Evolutionary conservation across 2,329 filamentous ascomycete species (phyloP).

Genomic region (Dryadomyces sulphureus): DNA sequence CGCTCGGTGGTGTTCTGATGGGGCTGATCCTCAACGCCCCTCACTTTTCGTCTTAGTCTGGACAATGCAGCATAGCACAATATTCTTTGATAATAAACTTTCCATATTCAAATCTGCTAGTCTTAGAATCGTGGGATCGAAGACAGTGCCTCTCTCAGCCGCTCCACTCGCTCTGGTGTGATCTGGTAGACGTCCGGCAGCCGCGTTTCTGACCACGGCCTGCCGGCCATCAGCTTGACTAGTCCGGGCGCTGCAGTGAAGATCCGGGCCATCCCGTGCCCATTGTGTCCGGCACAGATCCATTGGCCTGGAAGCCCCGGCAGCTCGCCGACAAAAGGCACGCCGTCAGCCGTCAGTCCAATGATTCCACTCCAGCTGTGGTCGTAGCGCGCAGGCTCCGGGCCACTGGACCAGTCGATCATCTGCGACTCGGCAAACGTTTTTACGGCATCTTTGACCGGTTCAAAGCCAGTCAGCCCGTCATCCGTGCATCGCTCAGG

Average conservation of each 20-base stretch:
- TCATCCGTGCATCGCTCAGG: constrained; percentile 3
- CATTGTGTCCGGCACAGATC: constrained; percentile 4
- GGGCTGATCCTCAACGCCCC: constrained; percentile 39
- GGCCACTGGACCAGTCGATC: background rate
- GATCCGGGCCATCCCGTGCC: constrained; percentile 3
- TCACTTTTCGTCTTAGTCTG: constrained; percentile 24
- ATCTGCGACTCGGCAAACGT: constrained; percentile 1
- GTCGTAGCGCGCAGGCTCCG: background rate
- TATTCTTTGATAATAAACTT: too few species aligned
- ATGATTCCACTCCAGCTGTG: constrained; percentile 5
- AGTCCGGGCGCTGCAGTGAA: constrained; percentile 2
- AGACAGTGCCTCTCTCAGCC: background rate
- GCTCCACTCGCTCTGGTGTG: background rate
- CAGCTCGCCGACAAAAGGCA: constrained; percentile 2
- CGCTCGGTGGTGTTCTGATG: constrained; percentile 37
- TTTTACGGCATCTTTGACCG: background rate
- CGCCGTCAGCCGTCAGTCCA: background rate
- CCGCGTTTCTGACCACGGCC: background rate
- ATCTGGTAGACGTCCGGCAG: background rate
- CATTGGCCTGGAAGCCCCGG: constrained; percentile 1
- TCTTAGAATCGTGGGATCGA: background rate
- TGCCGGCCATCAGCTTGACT: constrained; percentile 1
- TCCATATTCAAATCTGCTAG: too few species aligned
- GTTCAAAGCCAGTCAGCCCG: background rate
- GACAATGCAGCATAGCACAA: background rate